These are phyloP conservation scores for Debaryomyces udenii DNA, from an alignment of 1,139 yeast genomes.

Conservation along the genomic window DNA sequence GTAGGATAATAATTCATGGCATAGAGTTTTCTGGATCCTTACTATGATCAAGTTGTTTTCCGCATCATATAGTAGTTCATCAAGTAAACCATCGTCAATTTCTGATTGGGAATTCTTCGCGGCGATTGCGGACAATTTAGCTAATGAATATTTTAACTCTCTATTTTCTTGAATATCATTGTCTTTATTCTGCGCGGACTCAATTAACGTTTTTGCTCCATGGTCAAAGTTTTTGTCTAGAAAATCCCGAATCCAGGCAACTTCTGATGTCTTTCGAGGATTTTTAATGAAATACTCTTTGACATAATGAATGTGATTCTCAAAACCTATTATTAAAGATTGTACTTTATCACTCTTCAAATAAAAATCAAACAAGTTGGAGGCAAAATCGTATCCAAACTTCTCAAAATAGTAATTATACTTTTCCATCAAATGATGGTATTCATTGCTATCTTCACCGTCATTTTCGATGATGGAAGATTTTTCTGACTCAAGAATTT, in stretches of 20 bases:
- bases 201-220: constrained; percentile 53
- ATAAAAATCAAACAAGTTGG: constrained; percentile 62
- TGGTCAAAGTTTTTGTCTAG: constrained; percentile 49
- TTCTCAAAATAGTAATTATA: constrained; percentile 59
- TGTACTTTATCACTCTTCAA: constrained; percentile 56
- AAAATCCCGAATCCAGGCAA: constrained; percentile 77
- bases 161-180: constrained; percentile 51
- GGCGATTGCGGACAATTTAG: constrained; percentile 58
- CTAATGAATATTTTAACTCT: constrained; percentile 66
- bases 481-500: constrained; percentile 61
- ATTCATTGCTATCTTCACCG: constrained; percentile 18
- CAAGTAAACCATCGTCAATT: constrained; percentile 13
- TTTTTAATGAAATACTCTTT: constrained; percentile 54
- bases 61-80: constrained; percentile 40
- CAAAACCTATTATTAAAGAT: constrained; percentile 58
- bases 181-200: constrained; percentile 37
- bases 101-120: constrained; percentile 14
- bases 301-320: constrained; percentile 53
- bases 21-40: constrained; percentile 51
- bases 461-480: constrained; percentile 32
- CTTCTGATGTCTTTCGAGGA: constrained; percentile 51
- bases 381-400: constrained; percentile 73
- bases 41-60: constrained; percentile 50
- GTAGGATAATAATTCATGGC: constrained; percentile 32
- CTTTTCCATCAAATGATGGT: constrained; percentile 24